Percentiles rank a stretch among this genome's conserved stretches.
Evolutionary conservation across 768 basidiomycete species (phyloP).

Genomic region (Phaeolepiota aurea): DNA sequence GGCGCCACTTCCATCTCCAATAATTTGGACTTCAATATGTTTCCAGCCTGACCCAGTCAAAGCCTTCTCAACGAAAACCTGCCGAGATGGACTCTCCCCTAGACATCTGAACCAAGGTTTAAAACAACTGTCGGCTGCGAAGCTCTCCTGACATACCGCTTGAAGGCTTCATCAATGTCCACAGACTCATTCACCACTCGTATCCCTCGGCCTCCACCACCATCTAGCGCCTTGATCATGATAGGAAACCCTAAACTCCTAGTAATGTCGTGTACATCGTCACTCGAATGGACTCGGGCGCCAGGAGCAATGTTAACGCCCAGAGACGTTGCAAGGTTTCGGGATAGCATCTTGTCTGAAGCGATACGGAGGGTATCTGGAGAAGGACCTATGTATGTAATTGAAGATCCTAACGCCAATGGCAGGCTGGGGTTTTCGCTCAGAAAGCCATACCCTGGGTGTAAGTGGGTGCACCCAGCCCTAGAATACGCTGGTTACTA

Average conservation of each 20-base stretch:
- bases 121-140: neutral
- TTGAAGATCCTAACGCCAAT: slow-evolving; percentile 48
- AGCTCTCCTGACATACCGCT: slow-evolving; percentile 29
- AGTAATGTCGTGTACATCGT: slow-evolving; percentile 20
- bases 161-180: slow-evolving; percentile 69
- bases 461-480: slow-evolving; percentile 26
- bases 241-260: slow-evolving; percentile 32
- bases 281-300: slow-evolving; percentile 13
- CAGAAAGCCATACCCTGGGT: slow-evolving; percentile 74
- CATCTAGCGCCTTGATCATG: slow-evolving; percentile 90
- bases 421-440: slow-evolving; percentile 82
- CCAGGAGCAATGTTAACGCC: slow-evolving; percentile 22
- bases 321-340: slow-evolving; percentile 22
- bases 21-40: slow-evolving; percentile 83
- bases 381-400: slow-evolving; percentile 78
- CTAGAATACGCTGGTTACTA: slow-evolving; percentile 8
- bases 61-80: slow-evolving; percentile 80
- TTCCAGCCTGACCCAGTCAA: slow-evolving; percentile 66
- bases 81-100: slow-evolving; percentile 28
- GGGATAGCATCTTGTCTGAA: slow-evolving; percentile 28
- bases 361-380: slow-evolving; percentile 74
- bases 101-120: slow-evolving; percentile 16
- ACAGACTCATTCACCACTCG: slow-evolving; percentile 69
- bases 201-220: slow-evolving; percentile 87
- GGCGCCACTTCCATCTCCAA: slow-evolving; percentile 73